Conservation (phyloP, 169 alveolate species). For the Eimeria maxima region DNA sequence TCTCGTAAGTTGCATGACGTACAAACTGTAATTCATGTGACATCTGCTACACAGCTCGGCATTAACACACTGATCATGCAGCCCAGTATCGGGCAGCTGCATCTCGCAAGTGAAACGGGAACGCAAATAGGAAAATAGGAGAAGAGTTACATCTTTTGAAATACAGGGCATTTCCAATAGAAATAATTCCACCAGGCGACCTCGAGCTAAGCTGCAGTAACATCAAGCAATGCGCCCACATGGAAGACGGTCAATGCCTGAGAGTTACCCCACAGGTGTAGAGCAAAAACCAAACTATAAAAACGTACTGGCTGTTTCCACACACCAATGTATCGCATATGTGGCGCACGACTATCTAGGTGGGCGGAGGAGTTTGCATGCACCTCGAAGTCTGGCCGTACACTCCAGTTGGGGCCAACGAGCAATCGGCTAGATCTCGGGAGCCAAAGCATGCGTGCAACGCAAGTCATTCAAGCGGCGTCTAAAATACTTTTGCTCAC, state of each 20-base stretch:
- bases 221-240: neutral
- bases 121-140: too few relatives aligned
- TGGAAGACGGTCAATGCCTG: neutral
- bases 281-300: neutral
- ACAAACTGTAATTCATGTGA: neutral
- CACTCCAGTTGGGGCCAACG: neutral
- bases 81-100: neutral
- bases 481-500: neutral
- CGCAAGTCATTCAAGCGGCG: neutral
- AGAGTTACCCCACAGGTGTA: neutral
- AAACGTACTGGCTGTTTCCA: neutral
- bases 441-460: neutral
- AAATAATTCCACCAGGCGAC: too few relatives aligned
- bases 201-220: neutral
- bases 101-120: too few relatives aligned
- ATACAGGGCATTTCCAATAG: too few relatives aligned
- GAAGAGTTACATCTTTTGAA: too few relatives aligned
- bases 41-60: neutral
- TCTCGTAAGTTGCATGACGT: neutral
- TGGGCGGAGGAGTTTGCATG: neutral
- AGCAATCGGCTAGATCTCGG: neutral
- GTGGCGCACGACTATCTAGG: neutral
- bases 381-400: neutral
- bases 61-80: neutral
- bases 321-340: neutral